Evolutionary conservation across 306 rosid genomes (phyloP), one percentile per base, ranked within the genome.

Genomic region (Dryas alaskensis): DNA sequence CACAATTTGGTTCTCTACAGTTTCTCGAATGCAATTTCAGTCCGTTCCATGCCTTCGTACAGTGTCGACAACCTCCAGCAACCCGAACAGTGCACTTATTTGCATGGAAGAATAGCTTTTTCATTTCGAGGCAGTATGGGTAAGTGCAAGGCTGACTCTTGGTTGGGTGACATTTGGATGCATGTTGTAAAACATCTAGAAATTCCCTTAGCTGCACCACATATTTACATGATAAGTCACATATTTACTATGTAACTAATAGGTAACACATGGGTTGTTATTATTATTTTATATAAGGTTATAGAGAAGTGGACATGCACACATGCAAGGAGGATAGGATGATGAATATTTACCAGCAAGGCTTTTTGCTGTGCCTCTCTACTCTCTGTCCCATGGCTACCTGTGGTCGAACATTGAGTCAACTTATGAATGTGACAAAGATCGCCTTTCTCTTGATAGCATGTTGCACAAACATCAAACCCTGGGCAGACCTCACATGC

Each of bases 401-500:
- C 39, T 63, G 71, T 19, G 47, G 79, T 55, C 69, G 58, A 67
- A n/a, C 47, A 43, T 69, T 42, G 81, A 79, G 12, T 83, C 84
- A 83, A 73, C 68, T 63, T 66, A 78, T 87, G 89, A 58, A 22
- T 76, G 58, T 86, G 91, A 72, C 81, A 79, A 49, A 43, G 6
- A 37, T 74, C 75, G 59, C 85, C 87, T 53, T 67, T 84, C 66
- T 75, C 79, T 43, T 67, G 76, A 65, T 79, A 77, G 78, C 89
- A 87, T 64, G 78, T 50, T 63, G 80, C 57, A 64, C 92, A 85
- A 46, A 72, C 59, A 39, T 42, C 70, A 54, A 86, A 85, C 65
- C 72, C 80, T 1, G 83, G 76, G 75, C 92, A 87, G 13, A 46
- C 59, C 51, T 75, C 82, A 83, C 89, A 87, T 68, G 39, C 65